Percentiles rank a stretch among this genome's conserved stretches.
Evolutionary conservation across 805 yeast genomes (phyloP).

Genomic region (Metschnikowia orientalis): DNA sequence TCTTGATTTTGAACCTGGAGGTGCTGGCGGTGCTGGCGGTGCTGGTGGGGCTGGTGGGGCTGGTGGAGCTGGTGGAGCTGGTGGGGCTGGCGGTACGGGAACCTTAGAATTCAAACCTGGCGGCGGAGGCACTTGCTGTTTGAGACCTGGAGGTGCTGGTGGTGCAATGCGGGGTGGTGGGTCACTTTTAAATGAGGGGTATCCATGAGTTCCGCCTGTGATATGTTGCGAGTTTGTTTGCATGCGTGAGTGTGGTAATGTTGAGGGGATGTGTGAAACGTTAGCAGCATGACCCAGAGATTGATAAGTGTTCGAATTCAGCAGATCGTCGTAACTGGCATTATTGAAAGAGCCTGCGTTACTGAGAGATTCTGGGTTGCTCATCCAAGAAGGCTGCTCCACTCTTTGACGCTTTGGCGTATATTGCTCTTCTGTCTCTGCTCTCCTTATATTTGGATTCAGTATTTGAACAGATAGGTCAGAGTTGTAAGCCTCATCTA

Average conservation of each 20-base stretch:
- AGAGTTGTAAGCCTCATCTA: slow-evolving; percentile 10
- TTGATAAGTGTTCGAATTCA: too few species aligned
- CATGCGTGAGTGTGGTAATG: too few species aligned
- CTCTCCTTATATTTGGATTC: background rate
- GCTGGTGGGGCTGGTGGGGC: slow-evolving; percentile 14
- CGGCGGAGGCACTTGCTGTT: slow-evolving; percentile 15
- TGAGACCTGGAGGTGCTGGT: slow-evolving; percentile 1
- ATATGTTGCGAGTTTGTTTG: too few species aligned
- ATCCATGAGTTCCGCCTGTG: background rate
- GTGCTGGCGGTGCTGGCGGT: slow-evolving; percentile 20
- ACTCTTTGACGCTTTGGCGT: slow-evolving; percentile 2
- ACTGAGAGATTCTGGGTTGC: slow-evolving; percentile 1
- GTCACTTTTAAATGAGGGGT: background rate
- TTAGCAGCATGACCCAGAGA: too few species aligned
- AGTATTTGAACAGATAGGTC: background rate
- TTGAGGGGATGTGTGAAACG: too few species aligned
- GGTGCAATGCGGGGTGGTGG: slow-evolving; percentile 3
- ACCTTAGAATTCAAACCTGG: slow-evolving; percentile 1
- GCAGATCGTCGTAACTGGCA: too few species aligned
- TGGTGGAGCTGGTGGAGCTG: slow-evolving; percentile 20
- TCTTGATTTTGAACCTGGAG: slow-evolving; percentile 18
- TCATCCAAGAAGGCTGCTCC: slow-evolving; percentile 4
- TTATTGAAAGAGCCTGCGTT: too few species aligned
- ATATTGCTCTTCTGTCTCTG: background rate
- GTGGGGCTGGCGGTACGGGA: slow-evolving; percentile 25